Base-by-base conservation (phyloP, 2,329 filamentous ascomycete genomes). In the Cryphonectria radicalis region DNA sequence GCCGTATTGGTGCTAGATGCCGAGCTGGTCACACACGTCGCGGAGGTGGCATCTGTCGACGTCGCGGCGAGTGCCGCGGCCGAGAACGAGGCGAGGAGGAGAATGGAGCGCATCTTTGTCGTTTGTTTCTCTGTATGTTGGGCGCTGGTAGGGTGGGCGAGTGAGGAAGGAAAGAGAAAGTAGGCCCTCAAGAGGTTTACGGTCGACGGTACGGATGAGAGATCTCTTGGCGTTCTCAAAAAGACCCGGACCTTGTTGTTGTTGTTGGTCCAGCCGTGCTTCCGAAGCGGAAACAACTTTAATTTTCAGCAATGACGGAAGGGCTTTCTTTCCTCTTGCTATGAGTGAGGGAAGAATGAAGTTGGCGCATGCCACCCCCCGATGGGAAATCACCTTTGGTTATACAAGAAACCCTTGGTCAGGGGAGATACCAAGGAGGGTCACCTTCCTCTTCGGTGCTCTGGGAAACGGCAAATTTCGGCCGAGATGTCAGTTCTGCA, bases 11-110 rank as follows among this genome's bases (percentile, higher is more conserved):
- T 37, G 57, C 60, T 70, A 7, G 70, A 46, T 10, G 57, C 43
- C 1, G 62, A n/a, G 57, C 70, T 68, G 10, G 62, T 4, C 32
- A 69, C 66, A 66, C 72, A 73, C 40, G 70, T 43, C n/a, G 72
- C 65, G 6, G 63, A n/a, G 60, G 63, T 14, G 1, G 1, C n/a
- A 1, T 57, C 14, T 53, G 59, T 19, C 63, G 64, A 22, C 43
- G 65, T 22, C 42, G 62, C 25, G 4, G 67, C 65, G 17, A 66
- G 53, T 40, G 68, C 67, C 59, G 53, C 57, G 3, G 59, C 37
- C 1, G 67, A 63, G 10, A 70, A 14, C 35, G 40, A 22, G 59
- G 43, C 19, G 28, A 72, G 50, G 32, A 57, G 43, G 7, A 65
- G 14, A 22, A 60, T 8, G 22, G 53, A 50, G 19, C 6, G n/a